Evolutionary conservation across 2,329 filamentous ascomycete genomes (phyloP), one percentile per base, ranked within the genome.

Genomic region (Apiospora phragmitis): DNA sequence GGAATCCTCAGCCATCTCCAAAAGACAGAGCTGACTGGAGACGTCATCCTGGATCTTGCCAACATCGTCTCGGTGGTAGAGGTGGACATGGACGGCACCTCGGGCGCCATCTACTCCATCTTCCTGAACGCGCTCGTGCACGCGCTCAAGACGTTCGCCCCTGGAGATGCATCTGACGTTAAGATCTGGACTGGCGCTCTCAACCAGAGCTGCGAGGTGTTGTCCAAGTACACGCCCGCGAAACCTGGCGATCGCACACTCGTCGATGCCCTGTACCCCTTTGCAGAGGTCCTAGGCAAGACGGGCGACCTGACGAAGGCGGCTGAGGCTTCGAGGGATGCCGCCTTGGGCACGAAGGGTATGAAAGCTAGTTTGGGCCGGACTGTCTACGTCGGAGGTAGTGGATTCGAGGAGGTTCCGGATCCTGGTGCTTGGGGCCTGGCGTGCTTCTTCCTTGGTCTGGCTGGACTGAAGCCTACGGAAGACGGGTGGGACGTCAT

Each of bases 331-430:
- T 92, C 94, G 0, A 88, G 89, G 73, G 86, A 90, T 65, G 96
- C 92, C 0, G 92, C 95, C 4, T 92, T 95, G 74, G 89, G 89
- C 41, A 98, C 96, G 26, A 97, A 95, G 84, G 93, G 92, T 32
- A 98, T 99, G 95, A 90, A 92, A 80, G 94, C 96, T 55, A 96
- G 92, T 76, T 84, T 99, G 51, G 96, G 96, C 9, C 85, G 94
- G 71, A 90, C 92, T 1, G 94, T 96, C 14, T 97, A 97, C 80
- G 90, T 97, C 68, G 94, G 93, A 72, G 92, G 92, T 72, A 88
- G 85, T 79, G 92, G 92, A 21, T 95, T 87, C 83, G 90, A 90
- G 83, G 84, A 93, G 76, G 87, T 87, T 11, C 88, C 87, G 0
- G 87, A 90, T 69, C 88, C 88, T 71, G 96, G 96, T n/a, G 90